Evolutionary conservation across 345 rosid species (phyloP).

Genomic region (Moricandia moricandioides): DNA sequence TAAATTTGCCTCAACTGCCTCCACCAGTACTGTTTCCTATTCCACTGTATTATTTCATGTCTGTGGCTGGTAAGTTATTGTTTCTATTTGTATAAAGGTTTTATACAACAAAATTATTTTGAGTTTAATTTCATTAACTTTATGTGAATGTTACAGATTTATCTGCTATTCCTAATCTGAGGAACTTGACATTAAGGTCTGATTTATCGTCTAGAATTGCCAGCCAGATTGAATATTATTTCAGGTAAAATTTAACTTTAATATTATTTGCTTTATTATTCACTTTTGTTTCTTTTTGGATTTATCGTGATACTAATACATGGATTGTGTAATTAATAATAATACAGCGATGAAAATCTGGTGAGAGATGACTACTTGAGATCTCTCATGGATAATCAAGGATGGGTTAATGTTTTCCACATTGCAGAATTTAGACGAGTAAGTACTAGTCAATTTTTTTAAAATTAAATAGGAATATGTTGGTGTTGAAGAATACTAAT

Average conservation of each 20-base stretch:
- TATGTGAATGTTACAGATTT: neutral
- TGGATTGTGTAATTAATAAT: neutral
- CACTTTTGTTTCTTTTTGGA: neutral
- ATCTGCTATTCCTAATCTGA: neutral
- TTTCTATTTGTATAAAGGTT: neutral
- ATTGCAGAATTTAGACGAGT: conserved; percentile 13
- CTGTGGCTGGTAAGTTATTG: neutral
- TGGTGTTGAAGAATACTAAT: neutral
- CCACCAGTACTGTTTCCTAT: neutral
- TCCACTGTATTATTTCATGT: neutral
- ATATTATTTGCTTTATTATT: neutral
- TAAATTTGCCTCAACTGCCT: neutral
- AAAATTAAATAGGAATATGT: neutral
- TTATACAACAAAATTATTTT: neutral
- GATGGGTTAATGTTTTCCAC: conserved; percentile 6
- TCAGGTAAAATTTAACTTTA: neutral
- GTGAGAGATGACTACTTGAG: conserved; percentile 2
- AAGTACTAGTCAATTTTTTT: neutral
- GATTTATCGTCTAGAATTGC: neutral
- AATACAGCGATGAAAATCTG: conserved; percentile 7
- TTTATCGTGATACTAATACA: neutral
- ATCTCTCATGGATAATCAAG: conserved; percentile 9
- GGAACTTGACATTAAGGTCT: neutral
- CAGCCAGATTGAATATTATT: conserved; percentile 9
- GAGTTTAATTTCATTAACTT: neutral